Evolutionary conservation across 1,284 basidiomycete genomes (phyloP).

Genomic region (Ustilago bromivora): DNA sequence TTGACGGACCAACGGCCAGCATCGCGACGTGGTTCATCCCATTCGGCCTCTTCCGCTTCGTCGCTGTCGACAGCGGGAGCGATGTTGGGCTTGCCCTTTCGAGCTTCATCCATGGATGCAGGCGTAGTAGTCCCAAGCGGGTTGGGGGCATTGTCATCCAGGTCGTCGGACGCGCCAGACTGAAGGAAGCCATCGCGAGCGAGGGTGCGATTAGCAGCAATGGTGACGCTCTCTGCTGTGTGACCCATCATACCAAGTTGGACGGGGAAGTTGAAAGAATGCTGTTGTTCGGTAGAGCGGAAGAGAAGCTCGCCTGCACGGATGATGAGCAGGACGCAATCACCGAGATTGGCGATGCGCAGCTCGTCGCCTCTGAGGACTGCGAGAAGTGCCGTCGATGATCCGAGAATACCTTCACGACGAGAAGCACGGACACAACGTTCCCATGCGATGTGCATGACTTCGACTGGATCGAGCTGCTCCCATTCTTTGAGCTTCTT

Average conservation of each 20-base stretch:
- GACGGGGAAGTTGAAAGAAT: constrained; percentile 90
- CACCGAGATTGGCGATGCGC: constrained; percentile 89
- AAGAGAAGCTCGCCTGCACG: constrained; percentile 83
- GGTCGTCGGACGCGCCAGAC: constrained; percentile 52
- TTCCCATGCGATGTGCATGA: constrained; percentile 75
- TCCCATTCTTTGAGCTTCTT: constrained; percentile 54
- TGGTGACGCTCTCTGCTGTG: constrained; percentile 76
- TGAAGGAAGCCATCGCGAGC: constrained; percentile 54
- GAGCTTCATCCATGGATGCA: constrained; percentile 45
- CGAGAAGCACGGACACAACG: constrained; percentile 71
- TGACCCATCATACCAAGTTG: constrained; percentile 83
- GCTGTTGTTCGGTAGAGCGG: constrained; percentile 94
- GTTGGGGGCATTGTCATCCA: constrained; percentile 54
- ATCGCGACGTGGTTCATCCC: constrained; percentile 71
- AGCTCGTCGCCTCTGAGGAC: constrained; percentile 79
- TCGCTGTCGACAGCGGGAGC: constrained; percentile 23
- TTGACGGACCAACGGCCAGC: constrained; percentile 81
- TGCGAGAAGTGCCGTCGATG: constrained; percentile 74
- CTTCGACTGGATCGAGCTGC: constrained; percentile 72
- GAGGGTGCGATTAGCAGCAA: constrained; percentile 57
- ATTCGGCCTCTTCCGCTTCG: constrained; percentile 55
- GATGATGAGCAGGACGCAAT: constrained; percentile 84
- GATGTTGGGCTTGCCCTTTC: constrained; percentile 19
- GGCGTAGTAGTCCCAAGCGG: constrained; percentile 43
- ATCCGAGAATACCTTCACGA: constrained; percentile 74